Base-by-base conservation (phyloP, 2,329 filamentous ascomycete species). In the Colletotrichum chlorophyti region DNA sequence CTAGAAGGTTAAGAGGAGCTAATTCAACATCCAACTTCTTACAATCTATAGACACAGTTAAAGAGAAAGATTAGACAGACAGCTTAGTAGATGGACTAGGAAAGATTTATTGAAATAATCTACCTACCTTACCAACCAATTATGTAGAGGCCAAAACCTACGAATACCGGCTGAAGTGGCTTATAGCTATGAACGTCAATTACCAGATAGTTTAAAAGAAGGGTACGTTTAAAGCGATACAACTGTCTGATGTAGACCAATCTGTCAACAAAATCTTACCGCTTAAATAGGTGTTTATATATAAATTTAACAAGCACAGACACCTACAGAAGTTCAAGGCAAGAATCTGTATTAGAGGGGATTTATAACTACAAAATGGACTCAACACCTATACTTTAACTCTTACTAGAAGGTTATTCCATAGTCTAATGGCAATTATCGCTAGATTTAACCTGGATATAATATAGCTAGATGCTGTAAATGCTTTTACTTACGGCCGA, bases 291-390 rank as follows among this genome's bases (percentile, higher is more conserved):
- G n/a, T n/a, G n/a, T n/a, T n/a, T n/a, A n/a, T n/a, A n/a, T n/a
- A n/a, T n/a, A n/a, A 65, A 26, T 63, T 62, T 37, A 42, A 64
- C 23, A 54, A 63, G 31, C 23, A 64, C 24, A 61, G 61, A 15
- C 11, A 15, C 3, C 52, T 63, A 12, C 14, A 27, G 8, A 43
- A 43, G 31, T 62, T 40, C 19, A 62, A 59, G 35, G 54, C 41
- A 11, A 43, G 37, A 10, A 35, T 58, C 19, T 40, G 40, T 4
- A 27, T 58, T 17, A 24, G 27, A 34, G 49, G 19, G 23, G 49
- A 63, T 47, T 51, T 61, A 43, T 46, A 63, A 21, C 37, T 23
- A 23, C 29, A 35, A 8, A 24, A 37, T 6, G 26, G 23, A 3
- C 24, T 34, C 14, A 19, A 61, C 6, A 63, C 59, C 10, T 63